Base-by-base conservation (phyloP, 1,284 basidiomycete species). In the Rhodotorula sp. region DNA sequence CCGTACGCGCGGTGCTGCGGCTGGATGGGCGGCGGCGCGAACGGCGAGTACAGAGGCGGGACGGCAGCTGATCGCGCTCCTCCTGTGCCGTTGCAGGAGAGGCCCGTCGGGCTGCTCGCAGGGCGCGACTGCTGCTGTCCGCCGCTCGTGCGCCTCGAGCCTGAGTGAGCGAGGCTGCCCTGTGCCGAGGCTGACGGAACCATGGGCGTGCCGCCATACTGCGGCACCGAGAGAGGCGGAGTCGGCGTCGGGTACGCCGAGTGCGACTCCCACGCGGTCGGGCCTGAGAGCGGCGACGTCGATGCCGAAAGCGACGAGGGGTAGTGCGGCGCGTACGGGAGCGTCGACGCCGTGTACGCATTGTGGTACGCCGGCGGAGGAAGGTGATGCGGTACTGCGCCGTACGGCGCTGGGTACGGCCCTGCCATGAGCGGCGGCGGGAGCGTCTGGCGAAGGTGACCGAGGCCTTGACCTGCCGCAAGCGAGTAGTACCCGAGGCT, bases 401-500 rank as follows among this genome's bases (percentile, higher is more conserved):
- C 44, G 48, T 61, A 67, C 48, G 44, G 54, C 25, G 42, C 68
- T 4, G 55, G 27, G 13, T 23, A 41, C 27, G 58, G n/a, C 23
- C 12, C n/a, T 5, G 50, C 12, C 1, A n/a, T 25, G 1, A 53
- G 53, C 2, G 54, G 44, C 4, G 65, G 58, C 21, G 67, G 64
- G 16, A 60, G 46, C 52, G 68, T 67, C 54, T 69, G 65, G 25
- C 60, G 63, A 8, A 69, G 62, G 16, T 54, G 57, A 0, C 73
- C 73, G 12, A 61, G 67, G 1, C 62, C 65, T 21, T 74, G 68
- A 4, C 71, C 71, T 1, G 73, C 70, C 3, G 70, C 73, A 41
- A 74, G 68, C 21, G 73, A 70, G 58, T 72, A 74, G 61, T 70
- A 74, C 7, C 57, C 66, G 27, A 74, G 71, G 27, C 57, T 63